Evolutionary conservation across 169 alveolate genomes (phyloP).

Genomic region (Eimeria falciformis): DNA sequence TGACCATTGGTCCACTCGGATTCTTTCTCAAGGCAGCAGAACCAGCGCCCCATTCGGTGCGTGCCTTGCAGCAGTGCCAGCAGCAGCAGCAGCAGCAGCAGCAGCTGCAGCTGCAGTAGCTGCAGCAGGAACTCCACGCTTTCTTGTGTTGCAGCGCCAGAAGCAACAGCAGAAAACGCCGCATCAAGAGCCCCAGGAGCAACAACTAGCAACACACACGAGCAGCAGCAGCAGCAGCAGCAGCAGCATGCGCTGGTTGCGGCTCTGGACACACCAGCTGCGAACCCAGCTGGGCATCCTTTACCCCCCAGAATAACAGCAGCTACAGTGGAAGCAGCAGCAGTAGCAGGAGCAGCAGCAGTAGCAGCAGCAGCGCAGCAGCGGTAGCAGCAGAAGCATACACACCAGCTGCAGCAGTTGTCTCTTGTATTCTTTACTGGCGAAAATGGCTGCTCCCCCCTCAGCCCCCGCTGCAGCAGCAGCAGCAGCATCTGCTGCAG

Average conservation of each 20-base stretch:
- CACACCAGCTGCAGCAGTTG: no score
- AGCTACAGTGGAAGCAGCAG: no score
- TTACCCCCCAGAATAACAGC: not conserved
- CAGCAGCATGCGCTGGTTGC: not conserved
- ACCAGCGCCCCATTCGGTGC: not conserved
- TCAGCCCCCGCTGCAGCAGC: not conserved
- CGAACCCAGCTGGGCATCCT: not conserved
- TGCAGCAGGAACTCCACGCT: slow-evolving; percentile 7
- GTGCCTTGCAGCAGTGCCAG: not conserved
- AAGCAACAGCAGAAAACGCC: not conserved
- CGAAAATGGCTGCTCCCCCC: not conserved
- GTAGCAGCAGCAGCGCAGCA: not conserved
- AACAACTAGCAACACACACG: not conserved
- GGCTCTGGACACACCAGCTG: not conserved
- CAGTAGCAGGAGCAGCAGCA: slow-evolving; percentile 41
- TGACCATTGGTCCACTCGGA: not conserved
- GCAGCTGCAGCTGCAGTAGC: not conserved
- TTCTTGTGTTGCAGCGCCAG: not conserved
- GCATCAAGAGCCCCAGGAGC: not conserved
- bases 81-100: slow-evolving; percentile 20
- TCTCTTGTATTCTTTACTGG: not conserved
- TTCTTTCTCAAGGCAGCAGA: not conserved
- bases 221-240: slow-evolving; percentile 2
- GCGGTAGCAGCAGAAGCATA: not conserved
- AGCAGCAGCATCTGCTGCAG: slow-evolving; percentile 28